A percentile compares a stretch with the other conserved stretches of the same genome.
These are phyloP conservation scores for Artemisia annua DNA, from an alignment of 129 eudicot species.

Conservation along the genomic window DNA sequence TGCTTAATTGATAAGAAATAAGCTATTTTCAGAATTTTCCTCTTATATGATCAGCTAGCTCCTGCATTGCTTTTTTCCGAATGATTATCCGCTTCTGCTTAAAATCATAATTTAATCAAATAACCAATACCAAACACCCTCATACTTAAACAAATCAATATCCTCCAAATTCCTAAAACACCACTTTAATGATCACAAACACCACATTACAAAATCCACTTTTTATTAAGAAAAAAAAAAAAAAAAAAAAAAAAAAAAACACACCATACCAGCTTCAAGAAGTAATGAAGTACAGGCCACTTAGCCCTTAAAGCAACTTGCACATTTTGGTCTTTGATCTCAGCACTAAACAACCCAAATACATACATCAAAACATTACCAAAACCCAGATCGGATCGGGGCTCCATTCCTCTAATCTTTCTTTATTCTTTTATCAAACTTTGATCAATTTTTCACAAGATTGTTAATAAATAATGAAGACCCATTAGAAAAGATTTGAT, in stretches of 20 bases:
- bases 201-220: background rate
- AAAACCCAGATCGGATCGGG: conserved; percentile 64
- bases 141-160: conserved; percentile 4
- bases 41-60: too few relatives aligned
- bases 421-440: conserved; percentile 4
- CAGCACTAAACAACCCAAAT: conserved; percentile 52
- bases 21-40: too few relatives aligned
- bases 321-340: conserved; percentile 77
- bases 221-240: background rate
- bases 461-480: conserved; percentile 18
- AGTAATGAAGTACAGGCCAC: conserved; percentile 87
- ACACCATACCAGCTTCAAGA: conserved; percentile 96
- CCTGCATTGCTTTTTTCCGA: too few relatives aligned
- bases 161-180: too few relatives aligned
- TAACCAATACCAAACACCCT: too few relatives aligned
- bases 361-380: conserved; percentile 33
- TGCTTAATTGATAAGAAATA: too few relatives aligned
- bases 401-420: conserved; percentile 45
- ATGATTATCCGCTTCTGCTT: too few relatives aligned
- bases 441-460: conserved; percentile 39
- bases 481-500: conserved; percentile 30
- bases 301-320: conserved; percentile 95
- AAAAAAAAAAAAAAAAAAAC: background rate
- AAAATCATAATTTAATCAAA: too few relatives aligned
- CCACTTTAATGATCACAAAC: background rate